Percentiles rank a stretch among this genome's conserved stretches.
Evolutionary conservation across 148 eudicot species (phyloP).

Genomic region (Salicornia ramosissima): DNA sequence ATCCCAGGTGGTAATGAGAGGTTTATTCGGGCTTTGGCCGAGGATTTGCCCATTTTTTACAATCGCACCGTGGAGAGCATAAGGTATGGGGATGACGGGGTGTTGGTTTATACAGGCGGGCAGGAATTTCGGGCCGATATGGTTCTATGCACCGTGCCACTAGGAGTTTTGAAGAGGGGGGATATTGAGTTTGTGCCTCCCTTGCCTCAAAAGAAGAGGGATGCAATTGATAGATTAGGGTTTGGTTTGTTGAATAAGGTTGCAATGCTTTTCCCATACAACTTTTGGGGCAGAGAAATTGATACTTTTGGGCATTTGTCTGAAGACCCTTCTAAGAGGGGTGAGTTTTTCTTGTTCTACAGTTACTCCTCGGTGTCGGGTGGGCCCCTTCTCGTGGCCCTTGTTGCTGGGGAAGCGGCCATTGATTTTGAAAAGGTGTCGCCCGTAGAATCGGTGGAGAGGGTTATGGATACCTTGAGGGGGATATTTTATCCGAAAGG

Average conservation of each 20-base stretch:
- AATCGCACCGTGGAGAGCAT: slow-evolving; percentile 50
- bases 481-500: slow-evolving; percentile 88
- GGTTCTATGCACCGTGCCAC: slow-evolving; percentile 86
- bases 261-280: slow-evolving; percentile 88
- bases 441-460: slow-evolving; percentile 65
- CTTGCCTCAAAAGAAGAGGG: slow-evolving; percentile 68
- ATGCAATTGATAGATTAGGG: slow-evolving; percentile 79
- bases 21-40: slow-evolving; percentile 70
- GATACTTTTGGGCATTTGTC: slow-evolving; percentile 93
- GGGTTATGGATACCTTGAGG: slow-evolving; percentile 72
- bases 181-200: slow-evolving; percentile 75
- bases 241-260: slow-evolving; percentile 93
- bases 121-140: slow-evolving; percentile 76
- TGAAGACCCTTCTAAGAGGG: slow-evolving; percentile 70
- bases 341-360: slow-evolving; percentile 89
- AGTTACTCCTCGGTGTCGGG: slow-evolving; percentile 87
- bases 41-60: slow-evolving; percentile 76
- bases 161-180: slow-evolving; percentile 80
- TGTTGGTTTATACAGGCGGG: slow-evolving; percentile 64
- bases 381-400: slow-evolving; percentile 88
- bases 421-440: slow-evolving; percentile 73
- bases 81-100: slow-evolving; percentile 80
- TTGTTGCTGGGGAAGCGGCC: slow-evolving; percentile 98
- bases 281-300: slow-evolving; percentile 95
- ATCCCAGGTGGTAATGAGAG: slow-evolving; percentile 94